phyloP scores from a whole-genome alignment of 2,329 filamentous ascomycete species.

The Alternaria burnsii region DNA sequence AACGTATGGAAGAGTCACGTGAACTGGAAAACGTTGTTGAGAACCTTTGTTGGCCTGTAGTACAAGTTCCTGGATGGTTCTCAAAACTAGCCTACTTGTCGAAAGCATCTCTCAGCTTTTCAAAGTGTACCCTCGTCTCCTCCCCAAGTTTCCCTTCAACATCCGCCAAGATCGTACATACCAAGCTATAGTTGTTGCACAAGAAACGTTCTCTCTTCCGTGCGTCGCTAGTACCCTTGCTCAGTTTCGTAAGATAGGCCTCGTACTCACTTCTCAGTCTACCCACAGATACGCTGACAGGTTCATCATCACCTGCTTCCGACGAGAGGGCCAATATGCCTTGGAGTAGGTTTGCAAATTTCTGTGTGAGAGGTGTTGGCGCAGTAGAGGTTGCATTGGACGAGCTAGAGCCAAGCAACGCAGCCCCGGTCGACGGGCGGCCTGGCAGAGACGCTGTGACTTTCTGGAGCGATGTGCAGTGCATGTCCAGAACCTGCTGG shows the following conservation, averaged over 20 bases:
- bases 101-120: constrained; percentile 61
- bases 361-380: constrained; percentile 89
- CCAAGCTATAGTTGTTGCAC: constrained; percentile 93
- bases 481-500: constrained; percentile 90
- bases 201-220: constrained; percentile 87
- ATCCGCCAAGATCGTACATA: constrained; percentile 86
- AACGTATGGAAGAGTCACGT: not conserved
- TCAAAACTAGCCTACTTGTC: constrained; percentile 32
- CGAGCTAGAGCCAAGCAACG: constrained; percentile 48
- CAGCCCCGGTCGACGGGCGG: constrained; percentile 44
- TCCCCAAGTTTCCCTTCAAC: constrained; percentile 74
- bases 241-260: constrained; percentile 78
- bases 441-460: constrained; percentile 56
- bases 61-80: not conserved
- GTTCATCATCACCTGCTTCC: constrained; percentile 95
- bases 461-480: constrained; percentile 84
- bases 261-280: constrained; percentile 84
- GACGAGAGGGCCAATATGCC: constrained; percentile 82
- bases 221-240: constrained; percentile 77
- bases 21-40: not conserved
- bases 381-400: constrained; percentile 72
- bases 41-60: not conserved
- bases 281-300: constrained; percentile 80
- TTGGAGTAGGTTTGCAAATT: constrained; percentile 92
- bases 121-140: constrained; percentile 80